Evolutionary conservation across 225 moss, liverwort and hornwort species (phyloP).

Genomic region (Bryoerythrophyllum caledonicum): DNA sequence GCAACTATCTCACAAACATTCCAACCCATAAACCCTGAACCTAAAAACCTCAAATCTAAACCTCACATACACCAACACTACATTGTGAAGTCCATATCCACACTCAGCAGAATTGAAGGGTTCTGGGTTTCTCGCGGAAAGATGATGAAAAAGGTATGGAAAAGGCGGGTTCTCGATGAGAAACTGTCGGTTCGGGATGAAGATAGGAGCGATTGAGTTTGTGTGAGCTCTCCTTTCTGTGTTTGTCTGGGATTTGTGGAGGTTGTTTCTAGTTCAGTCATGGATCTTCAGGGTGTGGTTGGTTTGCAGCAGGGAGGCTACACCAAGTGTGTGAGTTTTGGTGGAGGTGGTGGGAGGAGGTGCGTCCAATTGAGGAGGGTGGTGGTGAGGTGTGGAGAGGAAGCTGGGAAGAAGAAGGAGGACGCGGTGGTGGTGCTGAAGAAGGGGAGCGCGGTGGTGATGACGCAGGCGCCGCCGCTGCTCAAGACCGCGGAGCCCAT

Average conservation of each 20-base stretch:
- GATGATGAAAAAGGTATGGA: not conserved
- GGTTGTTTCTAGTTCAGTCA: not conserved
- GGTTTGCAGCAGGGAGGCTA: slow-evolving; percentile 31
- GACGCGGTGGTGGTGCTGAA: slow-evolving; percentile 41
- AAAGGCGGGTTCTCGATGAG: not conserved
- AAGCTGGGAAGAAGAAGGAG: slow-evolving; percentile 9
- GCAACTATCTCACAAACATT: not conserved
- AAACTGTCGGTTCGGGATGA: not conserved
- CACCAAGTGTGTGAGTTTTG: slow-evolving; percentile 1
- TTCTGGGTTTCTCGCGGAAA: too few species aligned
- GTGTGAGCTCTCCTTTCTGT: not conserved
- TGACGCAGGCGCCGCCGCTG: slow-evolving; percentile 78
- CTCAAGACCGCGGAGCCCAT: slow-evolving; percentile 96
- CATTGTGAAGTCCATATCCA: too few species aligned
- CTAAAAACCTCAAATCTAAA: not conserved
- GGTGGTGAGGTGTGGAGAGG: not conserved
- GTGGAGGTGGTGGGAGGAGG: not conserved
- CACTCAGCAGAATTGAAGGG: too few species aligned
- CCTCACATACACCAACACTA: too few species aligned
- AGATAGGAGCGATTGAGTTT: slow-evolving; percentile 27
- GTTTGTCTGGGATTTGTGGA: not conserved
- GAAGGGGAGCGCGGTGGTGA: slow-evolving; percentile 71
- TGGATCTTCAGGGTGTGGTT: slow-evolving; percentile 34
- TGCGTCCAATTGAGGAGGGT: not conserved
- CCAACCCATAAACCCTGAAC: not conserved